Evolutionary conservation across 192 early-diverging fungal species (phyloP).

Genomic region (Coemansia sp.): DNA sequence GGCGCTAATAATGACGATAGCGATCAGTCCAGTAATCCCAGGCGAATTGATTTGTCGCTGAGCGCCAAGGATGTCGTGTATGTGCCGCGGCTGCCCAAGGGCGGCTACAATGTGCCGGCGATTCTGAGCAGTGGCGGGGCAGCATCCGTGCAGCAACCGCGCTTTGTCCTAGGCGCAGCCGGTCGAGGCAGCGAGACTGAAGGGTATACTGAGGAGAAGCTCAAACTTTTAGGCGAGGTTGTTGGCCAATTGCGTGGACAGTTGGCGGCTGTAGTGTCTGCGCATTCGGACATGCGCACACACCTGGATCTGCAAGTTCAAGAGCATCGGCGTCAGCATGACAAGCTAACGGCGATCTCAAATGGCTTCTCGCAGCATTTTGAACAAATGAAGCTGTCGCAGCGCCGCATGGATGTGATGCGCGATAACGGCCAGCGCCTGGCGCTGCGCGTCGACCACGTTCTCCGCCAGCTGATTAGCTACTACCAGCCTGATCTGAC

Average conservation of each 20-base stretch:
- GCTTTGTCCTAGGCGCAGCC: constrained; percentile 39
- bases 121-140: constrained; percentile 1
- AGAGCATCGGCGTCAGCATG: constrained; percentile 50
- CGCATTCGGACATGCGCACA: constrained; percentile 43
- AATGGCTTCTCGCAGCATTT: constrained; percentile 41
- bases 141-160: constrained; percentile 29
- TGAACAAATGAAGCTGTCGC: constrained; percentile 40
- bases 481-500: constrained; percentile 63
- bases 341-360: constrained; percentile 44
- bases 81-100: constrained; percentile 41
- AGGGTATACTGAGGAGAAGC: constrained; percentile 30
- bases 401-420: constrained; percentile 47
- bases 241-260: constrained; percentile 52
- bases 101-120: constrained; percentile 21
- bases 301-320: constrained; percentile 45
- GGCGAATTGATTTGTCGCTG: constrained; percentile 27
- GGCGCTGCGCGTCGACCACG: constrained; percentile 56
- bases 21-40: not conserved
- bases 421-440: constrained; percentile 42
- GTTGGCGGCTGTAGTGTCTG: constrained; percentile 39
- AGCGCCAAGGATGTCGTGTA: constrained; percentile 43
- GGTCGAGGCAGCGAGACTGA: constrained; percentile 16
- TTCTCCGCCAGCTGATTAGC: constrained; percentile 64
- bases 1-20: not conserved
- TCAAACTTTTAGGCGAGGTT: constrained; percentile 40